Base-by-base conservation (phyloP, 2,329 filamentous ascomycete genomes). In the Onygena corvina region DNA sequence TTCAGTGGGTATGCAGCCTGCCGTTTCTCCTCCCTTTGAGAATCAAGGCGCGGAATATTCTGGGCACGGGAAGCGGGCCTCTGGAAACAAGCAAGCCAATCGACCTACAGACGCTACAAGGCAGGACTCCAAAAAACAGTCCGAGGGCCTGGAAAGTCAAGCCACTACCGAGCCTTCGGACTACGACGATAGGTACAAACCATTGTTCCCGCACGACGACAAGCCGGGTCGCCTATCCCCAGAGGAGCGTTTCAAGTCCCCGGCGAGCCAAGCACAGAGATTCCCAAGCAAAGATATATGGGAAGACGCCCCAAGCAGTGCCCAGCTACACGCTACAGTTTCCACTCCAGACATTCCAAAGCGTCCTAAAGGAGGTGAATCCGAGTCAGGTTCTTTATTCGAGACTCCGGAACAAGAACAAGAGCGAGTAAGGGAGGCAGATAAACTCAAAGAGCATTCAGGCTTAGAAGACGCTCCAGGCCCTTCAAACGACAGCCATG, bases 241-340 rank as follows among this genome's bases (percentile, higher is more conserved):
- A 27, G 69, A 69, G 27, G 73, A 79, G 51, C 74, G 74, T 54
- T 70, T 80, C 56, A 80, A 78, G 64, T 67, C 65, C 50, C 70
- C 72, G 31, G 69, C 73, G 3, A 71, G 74, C 49, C 73, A 79
- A 55, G 70, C 75, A 53, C 77, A 79, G 54, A 83, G 83, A 53
- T 98, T 98, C 67, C 92, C 92, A 1, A 95, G 89, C 65, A 84
- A 89, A 64, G 92, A 98, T 63, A 79, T 96, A 34, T 98, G 92
- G 92, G 92, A 98, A 69, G 93, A 98, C 64, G 83, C 87, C 0
- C 92, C 93, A 3, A 84, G 81, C 61, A 94, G 88, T 66, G 74
- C 86, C 47, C 81, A 92, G 60, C 80, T 79, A 45, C 71, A 76
- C 29, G 81, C 89, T 2, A 88, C 86, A 52, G 90, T 96, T 5